These are phyloP conservation scores for Leptographium radiaticola DNA, from an alignment of 2,329 filamentous ascomycete species.

Conservation along the genomic window DNA sequence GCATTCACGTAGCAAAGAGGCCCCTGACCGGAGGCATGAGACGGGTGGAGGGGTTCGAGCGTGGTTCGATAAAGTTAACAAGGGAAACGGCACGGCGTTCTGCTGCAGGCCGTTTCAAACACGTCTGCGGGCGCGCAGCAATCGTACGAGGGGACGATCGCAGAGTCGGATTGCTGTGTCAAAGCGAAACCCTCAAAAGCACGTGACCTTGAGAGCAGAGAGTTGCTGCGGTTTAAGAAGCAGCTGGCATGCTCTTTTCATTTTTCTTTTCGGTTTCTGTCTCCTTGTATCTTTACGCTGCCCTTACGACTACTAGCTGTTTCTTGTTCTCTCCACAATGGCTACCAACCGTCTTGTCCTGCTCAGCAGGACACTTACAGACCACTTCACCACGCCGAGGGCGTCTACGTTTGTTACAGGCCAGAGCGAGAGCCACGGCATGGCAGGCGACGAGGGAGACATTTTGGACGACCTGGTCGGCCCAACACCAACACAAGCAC, in stretches of 20 bases:
- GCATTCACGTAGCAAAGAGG: too few species aligned
- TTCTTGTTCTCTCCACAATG: not conserved
- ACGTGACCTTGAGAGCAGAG: not conserved
- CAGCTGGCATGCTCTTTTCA: not conserved
- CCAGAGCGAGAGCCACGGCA: not conserved
- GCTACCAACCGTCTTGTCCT: not conserved
- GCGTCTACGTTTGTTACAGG: not conserved
- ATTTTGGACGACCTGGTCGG: slow-evolving; percentile 4
- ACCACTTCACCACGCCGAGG: not conserved
- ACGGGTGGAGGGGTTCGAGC: too few species aligned
- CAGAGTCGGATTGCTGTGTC: not conserved
- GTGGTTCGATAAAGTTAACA: too few species aligned
- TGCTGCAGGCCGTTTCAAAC: not conserved
- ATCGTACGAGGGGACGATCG: not conserved
- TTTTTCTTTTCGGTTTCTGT: not conserved
- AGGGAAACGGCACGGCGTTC: too few species aligned
- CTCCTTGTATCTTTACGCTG: not conserved
- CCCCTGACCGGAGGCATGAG: too few species aligned
- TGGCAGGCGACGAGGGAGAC: slow-evolving; percentile 3
- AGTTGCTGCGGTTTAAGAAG: not conserved
- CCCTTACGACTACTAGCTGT: not conserved
- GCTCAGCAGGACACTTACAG: not conserved
- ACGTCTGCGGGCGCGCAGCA: not conserved
- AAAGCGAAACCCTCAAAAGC: not conserved
- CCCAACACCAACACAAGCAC: not conserved